Percentiles rank a stretch among this genome's conserved stretches.
Conservation (phyloP, 345 rosid species). For the Bruguiera parviflora region DNA sequence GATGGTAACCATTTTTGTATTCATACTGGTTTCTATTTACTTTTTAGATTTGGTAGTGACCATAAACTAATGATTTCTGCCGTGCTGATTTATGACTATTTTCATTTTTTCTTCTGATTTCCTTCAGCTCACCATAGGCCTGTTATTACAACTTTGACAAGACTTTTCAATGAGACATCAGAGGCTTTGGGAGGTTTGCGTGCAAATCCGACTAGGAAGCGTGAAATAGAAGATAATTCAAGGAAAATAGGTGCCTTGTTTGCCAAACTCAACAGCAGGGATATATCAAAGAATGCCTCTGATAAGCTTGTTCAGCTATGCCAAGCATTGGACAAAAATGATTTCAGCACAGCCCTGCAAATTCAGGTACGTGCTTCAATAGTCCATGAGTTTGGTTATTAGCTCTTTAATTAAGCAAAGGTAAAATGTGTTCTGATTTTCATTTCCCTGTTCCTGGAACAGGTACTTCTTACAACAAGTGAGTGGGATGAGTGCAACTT, state of each 20-base stretch:
- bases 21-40: neutral
- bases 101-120: constrained; percentile 18
- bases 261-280: constrained; percentile 85
- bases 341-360: constrained; percentile 75
- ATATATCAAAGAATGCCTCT: constrained; percentile 86
- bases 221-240: constrained; percentile 97
- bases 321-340: constrained; percentile 78
- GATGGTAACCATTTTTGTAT: neutral
- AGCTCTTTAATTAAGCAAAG: too few relatives aligned
- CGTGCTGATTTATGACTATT: neutral
- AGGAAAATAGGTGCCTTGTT: constrained; percentile 87
- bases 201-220: constrained; percentile 83
- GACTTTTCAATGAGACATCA: constrained; percentile 94
- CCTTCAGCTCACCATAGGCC: constrained; percentile 70
- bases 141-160: constrained; percentile 68
- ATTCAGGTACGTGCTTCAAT: constrained; percentile 59
- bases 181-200: constrained; percentile 92
- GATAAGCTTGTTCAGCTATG: constrained; percentile 88
- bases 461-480: constrained; percentile 89
- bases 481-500: constrained; percentile 99
- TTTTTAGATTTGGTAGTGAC: neutral
- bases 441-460: constrained; percentile 6
- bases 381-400: neutral
- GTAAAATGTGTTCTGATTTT: neutral
- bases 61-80: neutral